Conservation (phyloP, 345 rosid genomes). For the Draba incana region DNA sequence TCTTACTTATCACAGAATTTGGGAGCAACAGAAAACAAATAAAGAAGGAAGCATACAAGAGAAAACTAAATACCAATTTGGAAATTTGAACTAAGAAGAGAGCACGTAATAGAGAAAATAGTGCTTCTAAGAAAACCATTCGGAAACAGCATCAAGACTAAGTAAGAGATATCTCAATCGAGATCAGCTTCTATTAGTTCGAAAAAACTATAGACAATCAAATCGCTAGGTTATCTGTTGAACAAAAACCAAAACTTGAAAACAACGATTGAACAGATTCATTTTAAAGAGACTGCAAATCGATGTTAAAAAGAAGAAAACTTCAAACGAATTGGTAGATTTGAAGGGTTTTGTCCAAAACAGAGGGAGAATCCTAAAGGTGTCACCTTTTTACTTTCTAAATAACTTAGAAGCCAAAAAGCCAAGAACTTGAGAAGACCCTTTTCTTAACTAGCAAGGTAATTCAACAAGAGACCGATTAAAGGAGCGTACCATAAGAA, state of each 20-base stretch:
- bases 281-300: not conserved
- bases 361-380: not conserved
- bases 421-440: conserved; percentile 44
- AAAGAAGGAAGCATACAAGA: not conserved
- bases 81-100: conserved; percentile 16
- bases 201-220: not conserved
- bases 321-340: not conserved
- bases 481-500: conserved; percentile 35
- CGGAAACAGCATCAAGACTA: not conserved
- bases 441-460: conserved; percentile 31
- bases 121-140: not conserved
- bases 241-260: not conserved
- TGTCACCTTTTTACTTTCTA: conserved; percentile 12
- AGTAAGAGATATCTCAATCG: not conserved
- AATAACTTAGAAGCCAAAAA: conserved; percentile 8
- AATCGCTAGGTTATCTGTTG: not conserved
- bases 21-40: conserved; percentile 14
- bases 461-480: conserved; percentile 31
- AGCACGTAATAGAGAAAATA: conserved; percentile 22
- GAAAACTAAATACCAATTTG: not conserved
- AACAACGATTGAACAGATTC: conserved; percentile 18
- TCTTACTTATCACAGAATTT: not conserved
- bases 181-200: not conserved
- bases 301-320: not conserved
- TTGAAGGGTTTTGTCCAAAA: not conserved